Conservation (phyloP, 2,329 filamentous ascomycete genomes). For the Paramyrothecium sp. region DNA sequence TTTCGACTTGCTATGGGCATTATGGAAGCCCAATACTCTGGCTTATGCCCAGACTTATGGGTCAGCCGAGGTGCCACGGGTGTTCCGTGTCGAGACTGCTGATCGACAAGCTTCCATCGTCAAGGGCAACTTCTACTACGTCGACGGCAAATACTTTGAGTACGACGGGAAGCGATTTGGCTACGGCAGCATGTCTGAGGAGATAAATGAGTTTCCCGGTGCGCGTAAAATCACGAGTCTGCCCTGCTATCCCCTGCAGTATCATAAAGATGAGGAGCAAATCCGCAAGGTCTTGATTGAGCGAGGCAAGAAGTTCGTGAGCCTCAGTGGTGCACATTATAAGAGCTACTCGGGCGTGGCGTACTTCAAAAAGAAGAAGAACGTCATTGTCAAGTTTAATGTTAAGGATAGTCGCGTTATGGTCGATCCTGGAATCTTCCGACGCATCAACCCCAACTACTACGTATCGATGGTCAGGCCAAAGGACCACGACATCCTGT, state of each 20-base stretch:
- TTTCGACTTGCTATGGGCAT: constrained; percentile 83
- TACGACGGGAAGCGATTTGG: constrained; percentile 88
- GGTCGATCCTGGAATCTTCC: constrained; percentile 80
- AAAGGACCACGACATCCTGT: constrained; percentile 63
- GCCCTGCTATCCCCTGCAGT: constrained; percentile 73
- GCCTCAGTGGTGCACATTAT: constrained; percentile 80
- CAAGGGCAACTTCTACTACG: constrained; percentile 71
- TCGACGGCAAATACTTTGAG: constrained; percentile 80
- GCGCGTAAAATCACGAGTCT: constrained; percentile 80
- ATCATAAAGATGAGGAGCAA: constrained; percentile 69
- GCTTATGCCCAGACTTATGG: constrained; percentile 78
- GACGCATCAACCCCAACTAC: constrained; percentile 85
- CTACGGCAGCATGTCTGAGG: constrained; percentile 66
- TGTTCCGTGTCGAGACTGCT: constrained; percentile 78
- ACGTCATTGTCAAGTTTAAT: constrained; percentile 66
- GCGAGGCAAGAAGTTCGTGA: constrained; percentile 81
- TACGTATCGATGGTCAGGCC: constrained; percentile 71
- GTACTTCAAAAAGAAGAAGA: constrained; percentile 78
- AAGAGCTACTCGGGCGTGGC: constrained; percentile 80
- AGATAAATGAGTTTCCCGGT: constrained; percentile 76
- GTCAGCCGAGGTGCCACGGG: constrained; percentile 70
- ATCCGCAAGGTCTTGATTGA: constrained; percentile 68
- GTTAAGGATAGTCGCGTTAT: constrained; percentile 86
- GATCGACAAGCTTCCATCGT: constrained; percentile 68
- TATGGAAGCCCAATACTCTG: constrained; percentile 85